Percentiles rank a stretch among this genome's conserved stretches.
phyloP scores from a whole-genome alignment of 805 yeast species.

The Ascoidea asiatica region DNA sequence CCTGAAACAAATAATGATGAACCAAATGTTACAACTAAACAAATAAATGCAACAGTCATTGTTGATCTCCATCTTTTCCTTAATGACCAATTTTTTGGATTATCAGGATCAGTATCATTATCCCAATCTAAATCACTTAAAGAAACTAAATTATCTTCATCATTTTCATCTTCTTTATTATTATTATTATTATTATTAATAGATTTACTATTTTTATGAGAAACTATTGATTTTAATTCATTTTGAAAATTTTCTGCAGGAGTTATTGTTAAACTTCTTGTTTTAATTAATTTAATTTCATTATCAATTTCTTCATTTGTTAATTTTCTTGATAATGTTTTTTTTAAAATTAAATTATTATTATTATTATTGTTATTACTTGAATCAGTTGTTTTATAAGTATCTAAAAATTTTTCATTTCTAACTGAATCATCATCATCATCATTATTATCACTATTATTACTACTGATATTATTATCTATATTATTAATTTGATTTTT shows the following conservation, averaged over 20 bases:
- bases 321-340: neutral
- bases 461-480: too few species aligned
- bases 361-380: neutral
- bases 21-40: conserved; percentile 63
- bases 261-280: neutral
- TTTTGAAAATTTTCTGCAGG: neutral
- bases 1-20: conserved; percentile 62
- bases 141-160: conserved; percentile 20
- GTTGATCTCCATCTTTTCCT: conserved; percentile 55
- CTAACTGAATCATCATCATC: too few species aligned
- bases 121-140: conserved; percentile 44
- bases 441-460: too few species aligned
- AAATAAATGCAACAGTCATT: conserved; percentile 46
- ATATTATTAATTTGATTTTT: too few species aligned
- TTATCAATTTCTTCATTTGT: neutral
- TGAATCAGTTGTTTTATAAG: too few species aligned
- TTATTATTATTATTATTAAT: neutral
- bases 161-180: conserved; percentile 13
- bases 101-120: conserved; percentile 41
- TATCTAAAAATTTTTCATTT: too few species aligned
- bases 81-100: conserved; percentile 58
- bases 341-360: too few species aligned
- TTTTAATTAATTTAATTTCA: neutral
- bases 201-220: neutral
- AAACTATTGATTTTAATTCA: neutral